Percentiles rank a stretch among this genome's conserved stretches.
Evolutionary conservation across 2,329 filamentous ascomycete species (phyloP).

Genomic region (Boeremia lycopersici): DNA sequence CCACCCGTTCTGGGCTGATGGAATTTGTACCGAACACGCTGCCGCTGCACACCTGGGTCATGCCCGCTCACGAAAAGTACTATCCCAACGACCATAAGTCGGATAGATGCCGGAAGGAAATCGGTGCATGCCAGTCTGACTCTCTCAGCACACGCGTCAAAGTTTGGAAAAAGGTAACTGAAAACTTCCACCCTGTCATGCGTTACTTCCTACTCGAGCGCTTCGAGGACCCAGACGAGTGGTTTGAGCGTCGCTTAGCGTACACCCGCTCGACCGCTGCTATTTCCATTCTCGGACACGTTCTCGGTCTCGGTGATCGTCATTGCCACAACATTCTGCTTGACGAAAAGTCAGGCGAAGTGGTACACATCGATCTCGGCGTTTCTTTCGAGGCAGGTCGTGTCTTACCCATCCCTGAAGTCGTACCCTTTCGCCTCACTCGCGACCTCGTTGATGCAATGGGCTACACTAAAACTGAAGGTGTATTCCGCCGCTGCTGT

Average conservation of each 20-base stretch:
- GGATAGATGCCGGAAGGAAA: conserved; percentile 77
- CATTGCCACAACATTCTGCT: conserved; percentile 97
- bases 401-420: conserved; percentile 91
- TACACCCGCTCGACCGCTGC: conserved; percentile 94
- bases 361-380: conserved; percentile 95
- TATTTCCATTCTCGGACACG: conserved; percentile 91
- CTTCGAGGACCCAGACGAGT: conserved; percentile 92
- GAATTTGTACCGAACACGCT: conserved; percentile 96
- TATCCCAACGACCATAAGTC: conserved; percentile 83
- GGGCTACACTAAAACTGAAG: conserved; percentile 93
- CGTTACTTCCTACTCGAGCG: conserved; percentile 96
- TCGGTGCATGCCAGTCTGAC: conserved; percentile 73
- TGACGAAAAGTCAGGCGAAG: conserved; percentile 87
- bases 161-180: conserved; percentile 77
- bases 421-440: conserved; percentile 93
- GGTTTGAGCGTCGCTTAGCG: conserved; percentile 86
- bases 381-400: conserved; percentile 97
- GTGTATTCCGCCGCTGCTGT: conserved; percentile 95
- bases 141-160: conserved; percentile 73
- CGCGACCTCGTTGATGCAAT: conserved; percentile 96
- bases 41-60: conserved; percentile 87
- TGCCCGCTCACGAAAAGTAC: conserved; percentile 87
- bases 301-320: conserved; percentile 89
- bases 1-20: conserved; percentile 84
- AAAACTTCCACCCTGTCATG: conserved; percentile 90